Base-by-base conservation (phyloP, 108 stramenopile species). In the Nannochloropsis granulata region DNA sequence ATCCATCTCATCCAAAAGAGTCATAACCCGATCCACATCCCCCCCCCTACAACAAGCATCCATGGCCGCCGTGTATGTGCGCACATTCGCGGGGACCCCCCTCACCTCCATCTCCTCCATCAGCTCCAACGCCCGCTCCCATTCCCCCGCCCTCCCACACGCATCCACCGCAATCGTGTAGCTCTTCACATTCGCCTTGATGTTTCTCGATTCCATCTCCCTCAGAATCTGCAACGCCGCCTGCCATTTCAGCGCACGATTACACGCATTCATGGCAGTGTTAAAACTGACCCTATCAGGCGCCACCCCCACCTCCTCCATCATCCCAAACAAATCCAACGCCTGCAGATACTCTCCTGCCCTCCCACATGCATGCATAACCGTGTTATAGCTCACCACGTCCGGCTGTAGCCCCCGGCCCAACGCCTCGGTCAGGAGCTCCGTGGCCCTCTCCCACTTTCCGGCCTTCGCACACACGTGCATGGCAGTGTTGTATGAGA, bases 131-230 rank as follows among this genome's bases (percentile, higher is more conserved):
- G 81, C 85, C 85, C 82, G 78, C 25, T 83, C 82, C 86, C 86
- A 86, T 44, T 82, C 82, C 79, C 81, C 46, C 13, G 45, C 78
- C 44, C 82, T 78, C 16, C 82, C 81, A 78, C 86, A 86, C 21
- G 86, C 86, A 21, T 83, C 78, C 24, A 86, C 82, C 16, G 86
- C 86, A 14, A 82, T 82, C 79, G 82, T 86, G 86, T 86, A 86
- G 83, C 86, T 79, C 44, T 83, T 45, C 44, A 46, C 80, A 78
- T 44, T 84, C 42, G 83, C 84, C 24, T 11, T 45, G 23, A 87
- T 82, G 45, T 84, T 82, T 78, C 19, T 13, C 25, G 9, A 43
- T 25, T 45, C 43, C 44, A 86, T 78, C 78, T 82, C 78, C 12
- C 45, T 21, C 0, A 71, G 44, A 12, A 84, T 23, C 56, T 78